Base-by-base conservation (phyloP, 73 alveolate genomes). In the Tetrahymena malaccensis region DNA sequence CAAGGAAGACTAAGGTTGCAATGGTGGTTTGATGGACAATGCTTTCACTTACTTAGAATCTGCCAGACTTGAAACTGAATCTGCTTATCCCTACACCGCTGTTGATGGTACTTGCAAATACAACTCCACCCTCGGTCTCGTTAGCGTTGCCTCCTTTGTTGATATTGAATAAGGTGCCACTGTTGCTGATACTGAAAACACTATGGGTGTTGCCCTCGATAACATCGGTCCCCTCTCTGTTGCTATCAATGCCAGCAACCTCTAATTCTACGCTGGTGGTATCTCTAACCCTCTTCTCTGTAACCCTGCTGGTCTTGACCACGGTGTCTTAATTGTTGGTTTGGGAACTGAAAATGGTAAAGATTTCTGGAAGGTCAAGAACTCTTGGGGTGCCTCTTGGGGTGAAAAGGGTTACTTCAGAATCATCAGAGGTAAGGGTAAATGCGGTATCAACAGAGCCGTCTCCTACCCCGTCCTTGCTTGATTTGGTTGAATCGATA, bases 241-340 rank as follows among this genome's bases (percentile, higher is more conserved):
- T 84, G 99, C 98, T 50, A 97, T 97, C 56, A 97, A 96, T 84
- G 99, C 99, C 70, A 97, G 85, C 94, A 70, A 40, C 27, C 40
- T 38, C 97, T 98, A 98, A 94, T 84, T 93, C 97, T 98, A 98
- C 96, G n/a, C 85, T 40, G 96, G 97, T 25, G 99, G 99, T 21
- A 96, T 96, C 96, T 94, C 97, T 94, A 85, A 85, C 84, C 85
- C 83, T 43, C 43, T 55, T 50, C 35, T 84, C 34, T 95, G 97
- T 58, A 95, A 95, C 12, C 94, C 89, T 70, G 6, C 1, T 0
- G 89, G 94, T 58, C 97, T 97, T 31, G 97, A 98, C 94, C 99
- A 98, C 96, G 99, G 99, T 83, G 99, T 98, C 94, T 94, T 98
- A 96, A 98, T 97, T 57, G 98, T 97, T 40, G 99, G 99, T 84